These are phyloP conservation scores for Camellia lanceoleosa DNA, from an alignment of 148 eudicot species.

Conservation along the genomic window DNA sequence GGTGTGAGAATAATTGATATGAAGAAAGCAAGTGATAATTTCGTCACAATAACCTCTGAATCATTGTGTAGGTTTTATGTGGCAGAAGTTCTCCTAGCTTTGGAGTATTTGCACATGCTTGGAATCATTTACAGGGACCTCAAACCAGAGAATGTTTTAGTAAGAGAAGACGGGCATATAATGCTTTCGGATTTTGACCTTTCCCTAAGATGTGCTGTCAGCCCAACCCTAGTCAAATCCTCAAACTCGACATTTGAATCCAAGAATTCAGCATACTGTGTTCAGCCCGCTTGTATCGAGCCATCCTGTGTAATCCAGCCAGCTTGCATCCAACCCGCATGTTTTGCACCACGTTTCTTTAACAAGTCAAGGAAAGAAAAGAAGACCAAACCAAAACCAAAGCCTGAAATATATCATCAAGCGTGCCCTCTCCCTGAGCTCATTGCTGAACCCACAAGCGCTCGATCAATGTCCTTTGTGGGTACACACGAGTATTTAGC, in stretches of 20 bases:
- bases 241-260: constrained; percentile 46
- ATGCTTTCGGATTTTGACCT: constrained; percentile 99
- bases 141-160: constrained; percentile 91
- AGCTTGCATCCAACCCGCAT: constrained; percentile 60
- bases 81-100: constrained; percentile 90
- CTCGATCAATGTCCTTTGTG: constrained; percentile 97
- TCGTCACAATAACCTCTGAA: background rate
- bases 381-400: constrained; percentile 46
- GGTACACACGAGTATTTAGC: constrained; percentile 96
- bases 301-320: constrained; percentile 82
- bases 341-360: constrained; percentile 73
- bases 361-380: constrained; percentile 53
- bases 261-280: constrained; percentile 58
- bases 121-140: constrained; percentile 93
- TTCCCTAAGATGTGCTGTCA: constrained; percentile 73
- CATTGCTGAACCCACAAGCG: constrained; percentile 83
- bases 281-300: constrained; percentile 39
- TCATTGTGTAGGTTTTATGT: constrained; percentile 70
- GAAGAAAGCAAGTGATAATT: background rate
- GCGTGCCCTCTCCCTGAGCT: constrained; percentile 73
- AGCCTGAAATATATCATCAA: constrained; percentile 41
- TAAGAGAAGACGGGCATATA: constrained; percentile 90
- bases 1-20: background rate
- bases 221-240: constrained; percentile 76
- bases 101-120: constrained; percentile 97